A percentile compares a stretch with the other conserved stretches of the same genome.
Conservation (phyloP, 192 early-diverging fungal species). For the Coemansia sp. region DNA sequence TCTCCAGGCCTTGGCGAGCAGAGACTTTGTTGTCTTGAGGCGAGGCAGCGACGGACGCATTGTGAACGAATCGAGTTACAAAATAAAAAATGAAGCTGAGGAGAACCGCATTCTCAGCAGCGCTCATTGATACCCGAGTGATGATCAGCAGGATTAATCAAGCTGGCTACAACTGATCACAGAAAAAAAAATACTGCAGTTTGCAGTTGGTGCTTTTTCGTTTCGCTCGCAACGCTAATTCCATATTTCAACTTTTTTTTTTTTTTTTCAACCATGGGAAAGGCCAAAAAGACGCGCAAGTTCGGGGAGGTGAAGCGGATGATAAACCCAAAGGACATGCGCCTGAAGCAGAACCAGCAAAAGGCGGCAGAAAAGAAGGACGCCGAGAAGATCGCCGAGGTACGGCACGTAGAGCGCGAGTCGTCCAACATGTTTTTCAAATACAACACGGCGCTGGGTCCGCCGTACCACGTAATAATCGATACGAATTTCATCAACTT, state of each 20-base stretch:
- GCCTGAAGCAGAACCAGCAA: constrained; percentile 71
- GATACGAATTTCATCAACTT: constrained; percentile 99
- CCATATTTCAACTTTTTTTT: neutral
- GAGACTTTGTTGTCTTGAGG: constrained; percentile 27
- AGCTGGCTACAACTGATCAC: neutral
- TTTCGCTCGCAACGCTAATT: neutral
- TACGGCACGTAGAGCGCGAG: constrained; percentile 41
- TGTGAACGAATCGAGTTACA: neutral
- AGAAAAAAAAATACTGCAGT: neutral
- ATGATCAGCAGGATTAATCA: neutral
- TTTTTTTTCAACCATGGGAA: constrained; percentile 60
- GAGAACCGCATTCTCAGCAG: too few species aligned
- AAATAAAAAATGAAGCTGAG: neutral
- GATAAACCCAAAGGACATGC: constrained; percentile 87
- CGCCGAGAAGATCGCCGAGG: neutral
- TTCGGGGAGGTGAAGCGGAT: constrained; percentile 95
- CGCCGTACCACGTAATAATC: constrained; percentile 95
- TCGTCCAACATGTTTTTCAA: constrained; percentile 84
- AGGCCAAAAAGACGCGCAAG: constrained; percentile 91
- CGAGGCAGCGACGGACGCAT: constrained; percentile 27
- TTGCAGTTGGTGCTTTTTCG: neutral
- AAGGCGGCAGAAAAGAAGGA: constrained; percentile 21
- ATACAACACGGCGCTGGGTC: constrained; percentile 93
- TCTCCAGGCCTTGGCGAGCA: constrained; percentile 46
- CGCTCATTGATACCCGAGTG: neutral